Percentiles rank a stretch among this genome's conserved stretches.
These are phyloP conservation scores for Suhomyces sp. DNA, from an alignment of 805 yeast genomes.

Conservation along the genomic window DNA sequence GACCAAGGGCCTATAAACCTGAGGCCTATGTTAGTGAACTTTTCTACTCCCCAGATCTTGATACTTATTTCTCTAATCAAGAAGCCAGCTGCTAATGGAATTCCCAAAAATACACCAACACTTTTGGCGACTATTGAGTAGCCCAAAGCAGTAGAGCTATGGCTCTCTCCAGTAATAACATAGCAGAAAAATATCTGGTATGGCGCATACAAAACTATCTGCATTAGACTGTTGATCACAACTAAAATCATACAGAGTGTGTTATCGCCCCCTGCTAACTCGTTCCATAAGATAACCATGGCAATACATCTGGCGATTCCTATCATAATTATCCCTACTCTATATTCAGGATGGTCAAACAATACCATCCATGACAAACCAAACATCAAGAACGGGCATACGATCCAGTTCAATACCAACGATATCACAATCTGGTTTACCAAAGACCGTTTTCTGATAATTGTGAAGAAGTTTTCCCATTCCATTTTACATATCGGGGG, in stretches of 20 bases:
- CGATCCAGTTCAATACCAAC: constrained; percentile 50
- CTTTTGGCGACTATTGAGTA: constrained; percentile 45
- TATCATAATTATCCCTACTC: constrained; percentile 56
- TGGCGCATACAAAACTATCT: constrained; percentile 53
- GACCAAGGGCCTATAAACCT: constrained; percentile 49
- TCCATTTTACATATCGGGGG: constrained; percentile 55
- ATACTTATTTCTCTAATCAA: constrained; percentile 33
- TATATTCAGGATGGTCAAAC: constrained; percentile 45
- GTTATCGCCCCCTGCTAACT: constrained; percentile 50
- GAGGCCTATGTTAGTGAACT: constrained; percentile 33
- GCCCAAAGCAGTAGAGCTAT: constrained; percentile 10
- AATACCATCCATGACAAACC: constrained; percentile 53
- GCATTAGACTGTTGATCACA: constrained; percentile 48
- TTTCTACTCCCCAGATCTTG: constrained; percentile 24
- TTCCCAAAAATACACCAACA: constrained; percentile 53
- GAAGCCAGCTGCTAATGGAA: constrained; percentile 49
- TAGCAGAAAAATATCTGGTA: constrained; percentile 46
- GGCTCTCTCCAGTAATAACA: constrained; percentile 34
- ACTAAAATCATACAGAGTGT: constrained; percentile 53
- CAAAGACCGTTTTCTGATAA: constrained; percentile 9
- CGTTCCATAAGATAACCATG: constrained; percentile 60
- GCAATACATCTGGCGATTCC: constrained; percentile 62
- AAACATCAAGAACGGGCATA: constrained; percentile 56
- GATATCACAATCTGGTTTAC: constrained; percentile 22
- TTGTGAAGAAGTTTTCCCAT: constrained; percentile 40